Evolutionary conservation across 768 basidiomycete species (phyloP), one percentile per base, ranked within the genome.

Genomic region (Lepiota venenata): DNA sequence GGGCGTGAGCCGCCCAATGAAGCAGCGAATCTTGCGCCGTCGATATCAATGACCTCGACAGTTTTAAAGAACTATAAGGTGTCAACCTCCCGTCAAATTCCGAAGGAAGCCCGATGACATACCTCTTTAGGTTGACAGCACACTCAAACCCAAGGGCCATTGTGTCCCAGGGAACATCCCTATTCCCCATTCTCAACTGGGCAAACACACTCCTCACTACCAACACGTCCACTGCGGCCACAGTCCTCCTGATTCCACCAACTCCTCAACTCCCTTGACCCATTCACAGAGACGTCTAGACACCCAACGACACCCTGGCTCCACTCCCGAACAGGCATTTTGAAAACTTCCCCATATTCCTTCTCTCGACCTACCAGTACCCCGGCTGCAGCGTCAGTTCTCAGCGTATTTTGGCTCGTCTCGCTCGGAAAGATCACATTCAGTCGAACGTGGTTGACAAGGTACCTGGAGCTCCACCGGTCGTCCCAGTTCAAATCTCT

Each of bases 1-100:
- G 82, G 11, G 86, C 88, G 69, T 92, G 89, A n/a, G 77, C 76
- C n/a, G 74, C 74, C 91, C 91, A 93, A 50, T 80, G 84, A 9
- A 64, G 65, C 35, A 87, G 60, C 6, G 88, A 88, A 42, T 83
- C 77, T 16, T 76, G 79, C 37, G 74, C 69, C 1, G 59, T 63
- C 2, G 87, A 80, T 21, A 93, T 76, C 18, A 89, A 71, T 2
- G 68, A 65, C 35, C 84, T 85, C 8, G 91, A 93, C 37, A 83
- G 69, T 66, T 85, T 90, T 29, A 84, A 55, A 7, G 89, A 87
- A 58, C 89, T 92, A 55, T 3, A 10, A 8, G 43, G 56, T 27
- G 16, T 45, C 40, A 12, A 40, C 46, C 18, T 46, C 12, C 35
- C 16, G 38, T n/a, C 12, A 47, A 40, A 42, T 2, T 25, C 12